Base-by-base conservation (phyloP, 768 basidiomycete species). In the Boletus coccyginus region DNA sequence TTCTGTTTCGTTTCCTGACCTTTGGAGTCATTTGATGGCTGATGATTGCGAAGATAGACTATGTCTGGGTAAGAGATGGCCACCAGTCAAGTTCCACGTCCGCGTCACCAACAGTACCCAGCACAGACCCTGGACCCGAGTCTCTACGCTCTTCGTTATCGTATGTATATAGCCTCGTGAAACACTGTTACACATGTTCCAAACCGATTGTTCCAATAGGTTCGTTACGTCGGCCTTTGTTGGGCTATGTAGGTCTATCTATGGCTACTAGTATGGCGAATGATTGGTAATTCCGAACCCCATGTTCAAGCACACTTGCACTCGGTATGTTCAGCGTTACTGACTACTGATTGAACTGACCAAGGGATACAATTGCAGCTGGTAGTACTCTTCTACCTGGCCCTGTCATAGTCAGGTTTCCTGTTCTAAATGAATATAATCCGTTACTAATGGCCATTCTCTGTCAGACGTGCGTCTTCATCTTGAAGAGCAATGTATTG, bases 401-500 rank as follows among this genome's bases (percentile, higher is more conserved):
- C 9, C 40, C 40, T 41, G 5, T 12, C 27, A 27, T 27, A 5
- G 63, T 61, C 9, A 27, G 63, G 43, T 24, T 8, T n/a, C 0
- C 14, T 35, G 3, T 11, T 56, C 31, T 33, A 16, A 3, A 6
- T 19, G 2, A 3, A 6, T 27, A 2, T 10, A 7, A 39, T 13
- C 16, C 17, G n/a, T 27, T 12, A 10, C 27, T 57, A 5, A 19
- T 14, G 33, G 17, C 36, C 19, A 8, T 16, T 5, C 1, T 48
- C 6, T 32, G 24, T 36, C 38, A 64, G 62, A 27, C 31, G 55
- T 64, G 45, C 8, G 52, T 29, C 21, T 13, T 21, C 17, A 19
- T 43, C 27, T 38, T 21, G 12, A 19, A 17, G 13, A 43, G 10
- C 3, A 2, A 2, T 24, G 13, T 12, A 17, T 9, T 5, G 17